phyloP scores from a whole-genome alignment of 2,329 filamentous ascomycete genomes.

The Aureobasidium sp. region DNA sequence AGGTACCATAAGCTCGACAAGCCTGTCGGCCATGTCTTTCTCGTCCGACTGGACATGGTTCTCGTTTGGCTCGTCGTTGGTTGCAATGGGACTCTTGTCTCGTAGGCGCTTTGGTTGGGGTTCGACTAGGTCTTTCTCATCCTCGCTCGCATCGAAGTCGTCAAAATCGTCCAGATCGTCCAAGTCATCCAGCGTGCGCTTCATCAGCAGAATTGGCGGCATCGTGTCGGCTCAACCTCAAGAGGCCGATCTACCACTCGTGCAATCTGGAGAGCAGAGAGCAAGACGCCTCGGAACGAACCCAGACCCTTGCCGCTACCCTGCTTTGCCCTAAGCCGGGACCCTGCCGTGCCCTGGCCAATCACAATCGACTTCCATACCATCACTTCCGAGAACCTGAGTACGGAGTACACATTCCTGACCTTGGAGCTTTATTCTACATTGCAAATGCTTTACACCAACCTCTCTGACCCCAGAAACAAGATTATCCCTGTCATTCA shows the following conservation, averaged over 20 bases:
- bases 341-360: background rate
- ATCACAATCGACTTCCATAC: background rate
- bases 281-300: background rate
- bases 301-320: background rate
- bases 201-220: slow-evolving; percentile 4
- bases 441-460: no score
- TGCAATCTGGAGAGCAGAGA: background rate
- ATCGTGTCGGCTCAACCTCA: background rate
- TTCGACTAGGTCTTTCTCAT: background rate
- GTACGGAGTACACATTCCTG: no score
- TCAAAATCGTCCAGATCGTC: background rate
- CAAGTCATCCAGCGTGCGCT: background rate
- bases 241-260: background rate
- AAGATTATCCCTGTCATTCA: no score
- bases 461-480: no score
- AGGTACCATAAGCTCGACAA: background rate
- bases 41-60: background rate
- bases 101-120: background rate
- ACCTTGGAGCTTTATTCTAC: no score
- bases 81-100: background rate
- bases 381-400: slow-evolving; percentile 2
- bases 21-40: background rate
- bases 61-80: background rate
- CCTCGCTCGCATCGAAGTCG: background rate
- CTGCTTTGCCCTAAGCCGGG: background rate